Evolutionary conservation across 805 yeast species (phyloP), one percentile per base, ranked within the genome.

Genomic region (Metschnikowia similis): DNA sequence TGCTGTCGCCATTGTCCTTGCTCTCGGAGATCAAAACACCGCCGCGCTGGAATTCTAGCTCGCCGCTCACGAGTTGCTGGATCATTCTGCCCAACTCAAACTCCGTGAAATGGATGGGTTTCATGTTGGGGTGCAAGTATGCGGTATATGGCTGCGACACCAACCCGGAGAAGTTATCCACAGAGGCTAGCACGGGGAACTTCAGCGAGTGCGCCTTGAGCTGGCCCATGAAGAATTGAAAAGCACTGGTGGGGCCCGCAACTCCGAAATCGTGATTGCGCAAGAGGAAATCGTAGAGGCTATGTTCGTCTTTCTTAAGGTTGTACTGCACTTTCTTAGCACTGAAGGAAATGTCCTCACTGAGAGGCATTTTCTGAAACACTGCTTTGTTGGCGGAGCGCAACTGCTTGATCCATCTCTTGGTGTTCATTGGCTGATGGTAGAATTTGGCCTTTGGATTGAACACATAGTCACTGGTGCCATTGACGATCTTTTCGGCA

Each of bases 381-480:
- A 66, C 64, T 2, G 52, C 62, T 49, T 64, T 65, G 58, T 74
- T 74, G 41, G 71, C 69, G 9, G 58, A 56, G 30, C 71, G 64
- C 50, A 70, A 52, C 55, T 81, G 82, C 53, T 72, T 70, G 52
- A 88, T 62, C 64, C 88, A 75, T 43, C 77, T 75, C 60, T 82
- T 81, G 45, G 86, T 69, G 61, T 74, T 80, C 92, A 86, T 85
- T 51, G 92, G 96, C 68, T 90, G 96, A 45, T 81, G 85, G 65
- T 83, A 86, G 38, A 72, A 57, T 21, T 69, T 65, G 29, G 77
- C 62, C 39, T 69, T 67, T 28, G 71, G 66, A 65, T 84, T 85
- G 54, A 66, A 78, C 52, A 78, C 74, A 61, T 82, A 87, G 65
- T 87, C 95, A 48, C 73, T 76, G 26, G 87, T 71, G 47, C 97